Conservation (phyloP, 2,329 filamentous ascomycete species). For the Pseudogymnoascus destructans region DNA sequence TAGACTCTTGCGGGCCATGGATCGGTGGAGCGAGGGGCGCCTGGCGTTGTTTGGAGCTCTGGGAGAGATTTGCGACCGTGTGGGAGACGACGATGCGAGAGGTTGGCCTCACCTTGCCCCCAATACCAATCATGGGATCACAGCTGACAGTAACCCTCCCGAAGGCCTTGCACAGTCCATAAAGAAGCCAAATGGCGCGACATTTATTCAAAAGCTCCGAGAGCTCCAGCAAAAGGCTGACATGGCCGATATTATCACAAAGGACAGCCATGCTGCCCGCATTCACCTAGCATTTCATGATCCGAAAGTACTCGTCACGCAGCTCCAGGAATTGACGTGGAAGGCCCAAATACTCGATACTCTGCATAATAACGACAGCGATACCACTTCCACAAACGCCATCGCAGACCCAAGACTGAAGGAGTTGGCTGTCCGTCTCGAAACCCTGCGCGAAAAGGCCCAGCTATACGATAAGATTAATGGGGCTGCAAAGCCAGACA, state of each 20-base stretch:
- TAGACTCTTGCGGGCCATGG: not conserved
- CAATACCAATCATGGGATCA: not conserved
- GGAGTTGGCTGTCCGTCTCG: not conserved
- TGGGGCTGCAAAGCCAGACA: not conserved
- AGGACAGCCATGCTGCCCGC: not conserved
- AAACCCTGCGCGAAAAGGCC: not conserved
- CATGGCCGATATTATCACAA: not conserved
- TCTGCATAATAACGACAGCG: not conserved
- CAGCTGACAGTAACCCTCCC: not conserved
- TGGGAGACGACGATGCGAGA: conserved; percentile 1
- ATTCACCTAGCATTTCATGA: not conserved
- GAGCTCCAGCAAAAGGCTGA: not conserved
- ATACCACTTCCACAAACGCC: not conserved
- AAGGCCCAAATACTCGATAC: not conserved
- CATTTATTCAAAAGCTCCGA: not conserved
- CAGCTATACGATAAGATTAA: not conserved
- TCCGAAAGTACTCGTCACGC: not conserved
- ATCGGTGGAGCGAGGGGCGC: conserved; percentile 1
- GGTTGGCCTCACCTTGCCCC: not conserved
- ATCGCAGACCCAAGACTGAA: not conserved
- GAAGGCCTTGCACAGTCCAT: not conserved
- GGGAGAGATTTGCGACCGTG: not conserved
- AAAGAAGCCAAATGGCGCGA: not conserved
- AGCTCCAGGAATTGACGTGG: not conserved
- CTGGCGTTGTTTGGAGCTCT: conserved; percentile 10